phyloP scores from a whole-genome alignment of 139 green algal genomes.

The Chlorella sp. region DNA sequence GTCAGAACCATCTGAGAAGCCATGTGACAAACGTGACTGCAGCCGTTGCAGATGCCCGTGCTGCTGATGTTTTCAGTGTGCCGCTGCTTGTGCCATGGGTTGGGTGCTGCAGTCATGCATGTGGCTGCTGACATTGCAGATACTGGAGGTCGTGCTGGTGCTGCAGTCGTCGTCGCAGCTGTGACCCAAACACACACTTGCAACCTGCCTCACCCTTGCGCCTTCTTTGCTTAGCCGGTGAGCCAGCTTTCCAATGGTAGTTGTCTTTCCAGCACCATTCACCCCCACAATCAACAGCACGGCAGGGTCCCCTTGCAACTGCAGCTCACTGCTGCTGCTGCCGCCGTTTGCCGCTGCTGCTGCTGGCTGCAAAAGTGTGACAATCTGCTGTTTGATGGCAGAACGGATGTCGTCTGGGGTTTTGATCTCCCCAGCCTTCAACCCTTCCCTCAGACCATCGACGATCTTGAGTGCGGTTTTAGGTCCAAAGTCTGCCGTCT shows the following conservation, averaged over 20 bases:
- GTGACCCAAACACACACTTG: no score
- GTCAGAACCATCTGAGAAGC: no score
- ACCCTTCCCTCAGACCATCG: slow-evolving; percentile 68
- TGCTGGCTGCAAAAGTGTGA: not conserved
- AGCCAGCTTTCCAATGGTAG: slow-evolving; percentile 89
- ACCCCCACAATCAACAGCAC: slow-evolving; percentile 90
- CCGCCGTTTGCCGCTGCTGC: not conserved
- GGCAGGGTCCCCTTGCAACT: slow-evolving; percentile 33
- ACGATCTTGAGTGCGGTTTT: slow-evolving; percentile 78
- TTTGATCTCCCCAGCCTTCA: slow-evolving; percentile 63
- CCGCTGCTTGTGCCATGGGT: no score
- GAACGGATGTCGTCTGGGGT: slow-evolving; percentile 47
- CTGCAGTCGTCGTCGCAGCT: no score
- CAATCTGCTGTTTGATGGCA: slow-evolving; percentile 23
- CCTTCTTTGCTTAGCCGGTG: slow-evolving; percentile 54
- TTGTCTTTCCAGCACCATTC: slow-evolving; percentile 86
- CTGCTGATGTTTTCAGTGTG: no score
- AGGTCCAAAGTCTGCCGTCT: slow-evolving; percentile 88
- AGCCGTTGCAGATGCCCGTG: no score
- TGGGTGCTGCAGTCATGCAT: no score
- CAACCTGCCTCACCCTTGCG: no score
- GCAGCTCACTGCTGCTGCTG: slow-evolving; percentile 23
- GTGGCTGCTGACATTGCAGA: no score
- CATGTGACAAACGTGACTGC: no score
- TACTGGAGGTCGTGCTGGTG: no score